Evolutionary conservation across 352 stramenopile genomes (phyloP).

Genomic region (Blastocystis sp.): DNA sequence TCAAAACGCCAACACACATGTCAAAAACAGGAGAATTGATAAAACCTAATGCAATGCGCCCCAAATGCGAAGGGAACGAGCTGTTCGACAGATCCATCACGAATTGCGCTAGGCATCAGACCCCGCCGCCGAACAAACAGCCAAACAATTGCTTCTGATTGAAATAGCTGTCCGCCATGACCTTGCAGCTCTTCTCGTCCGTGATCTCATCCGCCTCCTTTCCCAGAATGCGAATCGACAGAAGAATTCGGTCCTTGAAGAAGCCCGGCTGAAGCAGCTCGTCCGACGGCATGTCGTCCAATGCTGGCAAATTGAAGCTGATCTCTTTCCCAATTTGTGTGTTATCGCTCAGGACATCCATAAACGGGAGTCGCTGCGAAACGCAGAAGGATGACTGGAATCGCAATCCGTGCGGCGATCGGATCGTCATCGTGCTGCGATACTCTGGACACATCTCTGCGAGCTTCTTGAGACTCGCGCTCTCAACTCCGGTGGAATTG

Average conservation of each 20-base stretch:
- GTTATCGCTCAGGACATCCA: neutral
- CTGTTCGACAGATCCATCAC: neutral
- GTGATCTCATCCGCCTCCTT: neutral
- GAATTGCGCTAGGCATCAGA: neutral
- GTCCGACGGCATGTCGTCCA: neutral
- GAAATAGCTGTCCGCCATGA: neutral
- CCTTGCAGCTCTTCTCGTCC: neutral
- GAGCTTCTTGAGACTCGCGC: neutral
- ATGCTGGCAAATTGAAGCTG: neutral
- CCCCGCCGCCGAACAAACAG: neutral
- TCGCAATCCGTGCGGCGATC: neutral
- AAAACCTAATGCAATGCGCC: neutral
- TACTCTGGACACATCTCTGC: neutral
- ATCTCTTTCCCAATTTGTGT: neutral
- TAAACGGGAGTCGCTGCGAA: neutral
- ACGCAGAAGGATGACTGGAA: neutral
- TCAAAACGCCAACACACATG: neutral
- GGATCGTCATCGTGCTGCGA: neutral
- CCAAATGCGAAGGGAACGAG: neutral
- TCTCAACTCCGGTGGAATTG: neutral
- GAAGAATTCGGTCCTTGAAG: neutral
- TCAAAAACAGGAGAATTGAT: constrained; percentile 42
- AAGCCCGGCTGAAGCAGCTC: neutral
- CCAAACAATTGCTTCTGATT: neutral
- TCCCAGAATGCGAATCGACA: neutral